A percentile compares a stretch with the other conserved stretches of the same genome.
These are phyloP conservation scores for Mycena capillaripes DNA, from an alignment of 768 basidiomycete genomes.

Conservation along the genomic window DNA sequence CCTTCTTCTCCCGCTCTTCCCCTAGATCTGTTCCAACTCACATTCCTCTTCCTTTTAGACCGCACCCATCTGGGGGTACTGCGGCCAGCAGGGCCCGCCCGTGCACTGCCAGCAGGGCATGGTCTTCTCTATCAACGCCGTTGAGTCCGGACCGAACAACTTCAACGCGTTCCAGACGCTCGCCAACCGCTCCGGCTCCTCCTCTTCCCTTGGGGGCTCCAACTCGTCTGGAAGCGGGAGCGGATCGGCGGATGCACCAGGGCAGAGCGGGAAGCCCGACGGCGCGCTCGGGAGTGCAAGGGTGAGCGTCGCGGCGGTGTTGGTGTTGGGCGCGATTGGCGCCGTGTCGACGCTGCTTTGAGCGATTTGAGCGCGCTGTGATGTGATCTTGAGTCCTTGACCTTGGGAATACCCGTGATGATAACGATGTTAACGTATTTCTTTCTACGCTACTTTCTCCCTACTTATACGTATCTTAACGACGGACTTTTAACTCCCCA, in stretches of 20 bases:
- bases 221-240: too few species aligned
- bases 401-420: too few species aligned
- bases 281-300: background rate
- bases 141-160: slow-evolving; percentile 44
- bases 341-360: slow-evolving; percentile 5
- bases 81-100: slow-evolving; percentile 50
- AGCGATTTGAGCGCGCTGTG: too few species aligned
- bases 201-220: too few species aligned
- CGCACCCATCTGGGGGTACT: slow-evolving; percentile 57
- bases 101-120: slow-evolving; percentile 55
- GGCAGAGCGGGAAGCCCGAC: too few species aligned
- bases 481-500: too few species aligned
- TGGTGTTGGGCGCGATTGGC: background rate
- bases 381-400: too few species aligned
- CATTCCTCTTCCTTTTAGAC: slow-evolving; percentile 21
- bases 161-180: slow-evolving; percentile 53
- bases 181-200: background rate
- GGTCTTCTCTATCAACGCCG: slow-evolving; percentile 63
- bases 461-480: too few species aligned
- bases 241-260: too few species aligned
- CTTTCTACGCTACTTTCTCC: too few species aligned
- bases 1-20: background rate
- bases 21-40: background rate
- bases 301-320: background rate
- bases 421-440: too few species aligned